A percentile compares a stretch with the other conserved stretches of the same genome.
phyloP scores from a whole-genome alignment of 2,329 filamentous ascomycete species.

The Zopfia rhizophila region DNA sequence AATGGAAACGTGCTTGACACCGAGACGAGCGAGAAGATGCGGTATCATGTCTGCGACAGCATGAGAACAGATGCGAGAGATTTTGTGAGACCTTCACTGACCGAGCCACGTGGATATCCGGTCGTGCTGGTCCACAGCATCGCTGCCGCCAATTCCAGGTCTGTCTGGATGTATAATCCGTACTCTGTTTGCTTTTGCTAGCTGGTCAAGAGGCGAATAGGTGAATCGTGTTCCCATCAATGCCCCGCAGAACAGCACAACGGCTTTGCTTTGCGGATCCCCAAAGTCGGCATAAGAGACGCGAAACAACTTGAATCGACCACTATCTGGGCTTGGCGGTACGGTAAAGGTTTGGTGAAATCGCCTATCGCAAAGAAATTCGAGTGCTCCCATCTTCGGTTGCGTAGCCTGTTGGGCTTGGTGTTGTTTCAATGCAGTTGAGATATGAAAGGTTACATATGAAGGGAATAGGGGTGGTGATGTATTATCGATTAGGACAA shows the following conservation, averaged over 20 bases:
- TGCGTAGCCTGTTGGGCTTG: too few relatives aligned
- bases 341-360: constrained; percentile 40
- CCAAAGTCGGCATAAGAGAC: constrained; percentile 45
- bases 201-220: constrained; percentile 38
- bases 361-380: constrained; percentile 41
- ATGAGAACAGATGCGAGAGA: constrained; percentile 11
- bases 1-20: constrained; percentile 41
- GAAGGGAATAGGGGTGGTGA: too few relatives aligned
- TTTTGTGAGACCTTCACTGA: constrained; percentile 9
- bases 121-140: constrained; percentile 34
- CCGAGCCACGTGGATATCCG: constrained; percentile 41
- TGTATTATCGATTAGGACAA: too few relatives aligned
- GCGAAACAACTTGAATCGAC: constrained; percentile 29
- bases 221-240: constrained; percentile 37
- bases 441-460: too few relatives aligned
- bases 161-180: constrained; percentile 44
- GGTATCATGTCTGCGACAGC: constrained; percentile 39
- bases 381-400: constrained; percentile 33
- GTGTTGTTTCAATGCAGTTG: too few relatives aligned
- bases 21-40: constrained; percentile 38
- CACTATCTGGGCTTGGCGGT: constrained; percentile 31
- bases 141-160: constrained; percentile 42
- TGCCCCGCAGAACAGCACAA: constrained; percentile 43
- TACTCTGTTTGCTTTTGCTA: constrained; percentile 38
- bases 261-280: constrained; percentile 35